phyloP scores from a whole-genome alignment of 1,284 basidiomycete genomes.

The Pseudozyma flocculosa region DNA sequence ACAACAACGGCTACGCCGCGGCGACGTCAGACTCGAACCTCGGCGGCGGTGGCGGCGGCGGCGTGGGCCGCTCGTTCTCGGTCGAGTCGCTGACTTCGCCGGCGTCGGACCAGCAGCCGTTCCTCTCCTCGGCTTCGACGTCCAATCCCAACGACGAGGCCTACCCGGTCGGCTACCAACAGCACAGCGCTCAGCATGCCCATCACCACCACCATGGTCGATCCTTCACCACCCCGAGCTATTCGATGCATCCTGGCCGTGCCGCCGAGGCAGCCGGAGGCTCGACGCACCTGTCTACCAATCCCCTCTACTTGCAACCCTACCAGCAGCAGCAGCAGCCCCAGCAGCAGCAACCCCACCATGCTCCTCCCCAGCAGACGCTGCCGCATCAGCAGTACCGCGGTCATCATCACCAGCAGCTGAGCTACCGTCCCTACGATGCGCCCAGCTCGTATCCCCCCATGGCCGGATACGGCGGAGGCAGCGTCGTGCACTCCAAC shows the following conservation, averaged over 20 bases:
- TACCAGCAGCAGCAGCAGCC: constrained; percentile 2
- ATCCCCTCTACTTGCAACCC: not conserved
- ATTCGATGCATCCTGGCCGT: too few relatives aligned
- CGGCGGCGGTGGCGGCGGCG: too few relatives aligned
- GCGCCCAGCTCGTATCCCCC: constrained; percentile 20
- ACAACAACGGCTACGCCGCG: too few relatives aligned
- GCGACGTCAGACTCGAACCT: too few relatives aligned
- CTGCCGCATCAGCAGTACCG: not conserved
- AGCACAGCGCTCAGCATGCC: not conserved
- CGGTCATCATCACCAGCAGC: not conserved
- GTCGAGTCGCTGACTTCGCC: not conserved
- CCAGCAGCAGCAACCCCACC: not conserved
- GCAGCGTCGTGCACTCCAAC: not conserved
- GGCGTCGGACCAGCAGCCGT: not conserved
- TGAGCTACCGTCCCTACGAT: constrained; percentile 3
- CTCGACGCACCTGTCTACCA: too few relatives aligned
- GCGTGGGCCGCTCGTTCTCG: not conserved
- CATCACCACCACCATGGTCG: not conserved
- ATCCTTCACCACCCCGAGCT: too few relatives aligned
- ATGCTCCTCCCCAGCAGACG: too few relatives aligned
- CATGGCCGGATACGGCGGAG: not conserved
- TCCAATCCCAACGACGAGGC: not conserved
- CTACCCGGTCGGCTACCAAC: not conserved
- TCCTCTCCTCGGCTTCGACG: not conserved
- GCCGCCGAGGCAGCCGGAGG: too few relatives aligned